Evolutionary conservation across 2,329 filamentous ascomycete genomes (phyloP).

Genomic region (Phialophora tarda): DNA sequence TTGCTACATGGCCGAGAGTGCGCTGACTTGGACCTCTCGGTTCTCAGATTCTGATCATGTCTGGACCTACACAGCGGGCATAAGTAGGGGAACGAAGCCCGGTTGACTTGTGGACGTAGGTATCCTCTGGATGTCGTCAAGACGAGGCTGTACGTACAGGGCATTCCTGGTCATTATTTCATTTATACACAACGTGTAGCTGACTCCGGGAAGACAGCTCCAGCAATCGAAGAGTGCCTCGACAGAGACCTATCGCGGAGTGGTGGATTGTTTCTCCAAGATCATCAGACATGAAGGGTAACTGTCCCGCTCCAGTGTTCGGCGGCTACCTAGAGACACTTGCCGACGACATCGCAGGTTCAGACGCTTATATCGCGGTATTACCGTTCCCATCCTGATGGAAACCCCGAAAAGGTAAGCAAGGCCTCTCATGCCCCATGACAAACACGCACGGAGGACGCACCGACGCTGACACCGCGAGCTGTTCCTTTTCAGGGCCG

Average conservation of each 20-base stretch:
- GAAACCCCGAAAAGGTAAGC: not conserved
- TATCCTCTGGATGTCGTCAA: conserved; percentile 1
- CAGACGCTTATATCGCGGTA: not conserved
- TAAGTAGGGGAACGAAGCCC: not conserved
- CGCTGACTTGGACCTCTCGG: not conserved
- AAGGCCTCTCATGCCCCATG: not conserved
- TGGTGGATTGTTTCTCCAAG: not conserved
- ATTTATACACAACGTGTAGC: not conserved
- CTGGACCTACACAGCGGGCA: not conserved
- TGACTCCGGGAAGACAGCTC: not conserved
- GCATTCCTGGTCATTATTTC: not conserved
- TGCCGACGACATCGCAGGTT: not conserved
- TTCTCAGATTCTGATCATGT: not conserved
- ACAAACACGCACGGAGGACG: not conserved
- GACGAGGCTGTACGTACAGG: not conserved
- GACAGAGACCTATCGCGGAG: not conserved
- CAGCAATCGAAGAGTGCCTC: not conserved
- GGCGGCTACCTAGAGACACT: not conserved
- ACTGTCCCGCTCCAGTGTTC: not conserved
- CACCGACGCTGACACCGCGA: not conserved
- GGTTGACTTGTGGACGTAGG: not conserved
- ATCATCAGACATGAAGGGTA: conserved; percentile 1
- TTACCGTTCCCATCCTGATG: not conserved
- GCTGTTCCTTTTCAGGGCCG: not conserved
- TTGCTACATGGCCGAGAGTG: not conserved